phyloP scores from a whole-genome alignment of 2,329 filamentous ascomycete species.

The Monilinia fructicola region DNA sequence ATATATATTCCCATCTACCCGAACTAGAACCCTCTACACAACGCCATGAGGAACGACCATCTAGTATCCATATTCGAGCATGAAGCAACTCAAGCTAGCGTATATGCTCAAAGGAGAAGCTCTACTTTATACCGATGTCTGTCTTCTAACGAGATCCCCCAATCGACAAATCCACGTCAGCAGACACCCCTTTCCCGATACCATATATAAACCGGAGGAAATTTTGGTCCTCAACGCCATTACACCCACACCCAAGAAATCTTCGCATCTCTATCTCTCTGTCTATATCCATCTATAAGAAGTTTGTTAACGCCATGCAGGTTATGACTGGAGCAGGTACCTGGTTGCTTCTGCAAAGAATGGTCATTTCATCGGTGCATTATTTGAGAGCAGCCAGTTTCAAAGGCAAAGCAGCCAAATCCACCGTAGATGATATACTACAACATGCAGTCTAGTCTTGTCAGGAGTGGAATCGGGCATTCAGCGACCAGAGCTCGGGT shows the following conservation, averaged over 20 bases:
- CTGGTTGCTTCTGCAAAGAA: not conserved
- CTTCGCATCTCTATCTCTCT: not conserved
- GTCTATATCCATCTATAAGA: constrained; percentile 12
- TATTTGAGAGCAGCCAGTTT: constrained; percentile 13
- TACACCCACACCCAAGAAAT: not conserved
- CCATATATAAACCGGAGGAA: not conserved
- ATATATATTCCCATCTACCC: not conserved
- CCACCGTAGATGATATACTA: not conserved
- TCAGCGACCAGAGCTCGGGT: not conserved
- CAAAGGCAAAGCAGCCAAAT: constrained; percentile 12
- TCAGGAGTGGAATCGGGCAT: not conserved
- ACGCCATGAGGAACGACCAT: not conserved
- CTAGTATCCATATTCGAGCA: not conserved
- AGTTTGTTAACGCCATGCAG: constrained; percentile 14
- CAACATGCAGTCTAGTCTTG: not conserved
- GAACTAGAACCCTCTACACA: not conserved
- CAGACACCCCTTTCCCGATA: not conserved
- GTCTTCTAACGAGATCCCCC: not conserved
- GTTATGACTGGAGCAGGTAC: constrained; percentile 17
- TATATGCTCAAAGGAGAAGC: not conserved
- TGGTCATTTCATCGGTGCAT: not conserved
- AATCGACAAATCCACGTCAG: not conserved
- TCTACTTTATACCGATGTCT: not conserved
- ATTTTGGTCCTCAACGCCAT: not conserved
- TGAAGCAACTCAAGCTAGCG: not conserved